Evolutionary conservation across 257 asterid genomes (phyloP).

Genomic region (Orobanche coerulescens): DNA sequence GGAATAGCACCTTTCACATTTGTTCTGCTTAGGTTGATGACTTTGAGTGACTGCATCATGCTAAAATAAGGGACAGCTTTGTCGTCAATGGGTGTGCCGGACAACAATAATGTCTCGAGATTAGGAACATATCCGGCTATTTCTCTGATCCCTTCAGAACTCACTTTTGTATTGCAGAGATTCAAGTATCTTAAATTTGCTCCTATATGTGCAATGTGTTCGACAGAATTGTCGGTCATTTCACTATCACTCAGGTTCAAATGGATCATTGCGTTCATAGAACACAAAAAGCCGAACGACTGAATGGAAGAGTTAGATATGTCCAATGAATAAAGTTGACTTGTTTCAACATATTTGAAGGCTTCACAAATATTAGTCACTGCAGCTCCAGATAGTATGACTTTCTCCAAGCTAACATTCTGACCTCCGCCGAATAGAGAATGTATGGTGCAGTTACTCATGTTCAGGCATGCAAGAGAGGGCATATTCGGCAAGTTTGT

Average conservation of each 20-base stretch:
- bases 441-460: constrained; percentile 76
- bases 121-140: constrained; percentile 68
- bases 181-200: constrained; percentile 49
- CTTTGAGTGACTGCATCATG: constrained; percentile 66
- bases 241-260: constrained; percentile 59
- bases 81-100: constrained; percentile 54
- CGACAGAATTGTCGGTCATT: constrained; percentile 44
- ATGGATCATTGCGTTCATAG: constrained; percentile 48
- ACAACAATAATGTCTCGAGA: constrained; percentile 63
- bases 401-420: constrained; percentile 43
- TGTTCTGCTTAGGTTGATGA: constrained; percentile 52
- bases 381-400: constrained; percentile 58
- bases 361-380: constrained; percentile 37
- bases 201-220: constrained; percentile 47
- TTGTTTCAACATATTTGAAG: constrained; percentile 42
- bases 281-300: constrained; percentile 45
- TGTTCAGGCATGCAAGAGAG: constrained; percentile 59
- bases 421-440: constrained; percentile 47
- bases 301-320: constrained; percentile 47
- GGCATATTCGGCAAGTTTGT: constrained; percentile 53
- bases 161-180: constrained; percentile 62
- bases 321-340: constrained; percentile 48
- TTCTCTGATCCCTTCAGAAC: constrained; percentile 54
- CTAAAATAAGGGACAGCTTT: constrained; percentile 49
- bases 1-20: constrained; percentile 51